phyloP scores from a whole-genome alignment of 2,329 filamentous ascomycete genomes.

The Rutstroemia sp. region DNA sequence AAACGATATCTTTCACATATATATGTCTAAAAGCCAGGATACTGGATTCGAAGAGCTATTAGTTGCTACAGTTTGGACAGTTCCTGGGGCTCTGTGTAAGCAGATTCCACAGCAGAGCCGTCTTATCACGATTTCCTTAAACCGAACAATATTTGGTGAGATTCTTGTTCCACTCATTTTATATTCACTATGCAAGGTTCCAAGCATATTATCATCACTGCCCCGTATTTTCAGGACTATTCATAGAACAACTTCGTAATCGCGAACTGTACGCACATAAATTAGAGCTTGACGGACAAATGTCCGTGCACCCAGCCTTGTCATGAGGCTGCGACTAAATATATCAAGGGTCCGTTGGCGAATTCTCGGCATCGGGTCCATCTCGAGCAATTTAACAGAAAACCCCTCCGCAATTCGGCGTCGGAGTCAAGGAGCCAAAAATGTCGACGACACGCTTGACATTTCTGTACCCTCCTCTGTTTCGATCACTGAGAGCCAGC shows the following conservation, averaged over 20 bases:
- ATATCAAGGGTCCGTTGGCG: background rate
- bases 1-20: background rate
- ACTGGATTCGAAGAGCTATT: background rate
- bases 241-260: no score
- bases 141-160: background rate
- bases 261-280: no score
- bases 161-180: background rate
- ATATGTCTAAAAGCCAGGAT: background rate
- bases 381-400: background rate
- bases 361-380: background rate
- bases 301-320: background rate
- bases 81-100: background rate
- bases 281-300: no score
- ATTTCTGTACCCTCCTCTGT: constrained; percentile 62
- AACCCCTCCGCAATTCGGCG: background rate
- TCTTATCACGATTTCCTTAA: background rate
- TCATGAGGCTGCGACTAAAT: background rate
- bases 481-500: constrained; percentile 44
- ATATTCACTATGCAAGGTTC: no score
- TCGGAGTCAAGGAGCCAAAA: background rate
- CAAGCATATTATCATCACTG: no score
- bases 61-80: background rate
- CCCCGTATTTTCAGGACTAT: no score
- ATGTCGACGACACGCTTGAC: constrained; percentile 59
- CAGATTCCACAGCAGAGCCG: background rate